These are phyloP conservation scores for Eimeria falciformis DNA, from an alignment of 169 alveolate genomes.

Conservation along the genomic window DNA sequence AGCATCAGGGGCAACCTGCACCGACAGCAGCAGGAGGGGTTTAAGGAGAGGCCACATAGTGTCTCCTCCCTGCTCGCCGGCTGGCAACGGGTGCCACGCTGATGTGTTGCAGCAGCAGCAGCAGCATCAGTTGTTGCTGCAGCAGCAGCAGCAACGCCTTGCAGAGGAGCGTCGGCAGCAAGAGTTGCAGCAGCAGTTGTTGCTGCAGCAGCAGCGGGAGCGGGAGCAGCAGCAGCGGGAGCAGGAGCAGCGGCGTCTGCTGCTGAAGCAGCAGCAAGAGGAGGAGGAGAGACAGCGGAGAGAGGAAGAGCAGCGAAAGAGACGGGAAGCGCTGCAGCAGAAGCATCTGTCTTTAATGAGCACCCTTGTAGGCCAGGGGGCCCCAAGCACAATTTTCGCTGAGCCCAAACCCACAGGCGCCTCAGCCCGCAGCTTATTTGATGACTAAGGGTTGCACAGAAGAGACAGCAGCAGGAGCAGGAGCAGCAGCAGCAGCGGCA, in stretches of 20 bases:
- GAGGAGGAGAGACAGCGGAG: neutral
- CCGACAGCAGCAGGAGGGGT: neutral
- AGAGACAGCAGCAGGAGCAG: neutral
- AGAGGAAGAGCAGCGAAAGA: neutral
- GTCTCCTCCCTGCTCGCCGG: slow-evolving; percentile 16
- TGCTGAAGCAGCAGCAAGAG: slow-evolving; percentile 11
- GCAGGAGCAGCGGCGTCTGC: slow-evolving; percentile 16
- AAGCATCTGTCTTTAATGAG: neutral
- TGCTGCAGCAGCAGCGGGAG: slow-evolving; percentile 16
- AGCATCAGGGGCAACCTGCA: neutral
- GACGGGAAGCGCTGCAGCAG: neutral
- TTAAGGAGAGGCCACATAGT: slow-evolving; percentile 2
- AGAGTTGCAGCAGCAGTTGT: neutral
- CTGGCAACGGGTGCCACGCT: neutral
- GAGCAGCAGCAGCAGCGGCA: slow-evolving; percentile 10
- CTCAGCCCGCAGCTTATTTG: neutral
- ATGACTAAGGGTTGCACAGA: neutral
- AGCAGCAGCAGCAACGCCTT: slow-evolving; percentile 1
- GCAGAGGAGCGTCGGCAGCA: slow-evolving; percentile 34
- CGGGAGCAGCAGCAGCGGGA: slow-evolving; percentile 15
- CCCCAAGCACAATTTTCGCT: neutral
- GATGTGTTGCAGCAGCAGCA: neutral
- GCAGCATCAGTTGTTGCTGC: neutral
- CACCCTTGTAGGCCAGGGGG: neutral
- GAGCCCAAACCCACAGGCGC: neutral